A percentile compares a stretch with the other conserved stretches of the same genome.
These are phyloP conservation scores for Staphylotrichum tortipilum DNA, from an alignment of 495 filamentous ascomycete genomes.

Conservation along the genomic window DNA sequence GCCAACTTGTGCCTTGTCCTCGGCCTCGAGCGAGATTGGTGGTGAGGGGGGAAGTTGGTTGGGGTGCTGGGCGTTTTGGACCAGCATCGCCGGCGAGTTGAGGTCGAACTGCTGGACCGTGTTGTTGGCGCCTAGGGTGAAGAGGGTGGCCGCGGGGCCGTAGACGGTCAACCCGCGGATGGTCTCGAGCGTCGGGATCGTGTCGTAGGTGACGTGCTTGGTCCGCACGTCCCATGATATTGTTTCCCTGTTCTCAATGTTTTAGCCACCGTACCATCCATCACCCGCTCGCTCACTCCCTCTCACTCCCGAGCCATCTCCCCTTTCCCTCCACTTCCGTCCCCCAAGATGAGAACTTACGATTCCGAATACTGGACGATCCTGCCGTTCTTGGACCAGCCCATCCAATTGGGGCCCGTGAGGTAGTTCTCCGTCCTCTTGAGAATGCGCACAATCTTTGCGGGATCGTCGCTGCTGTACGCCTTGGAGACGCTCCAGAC, in stretches of 20 bases:
- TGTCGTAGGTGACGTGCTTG: constrained; percentile 83
- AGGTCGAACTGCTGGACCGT: constrained; percentile 92
- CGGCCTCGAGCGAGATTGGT: constrained; percentile 66
- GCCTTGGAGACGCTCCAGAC: constrained; percentile 96
- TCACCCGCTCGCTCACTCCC: no score
- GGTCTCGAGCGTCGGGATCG: constrained; percentile 74
- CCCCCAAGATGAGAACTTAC: constrained; percentile 55
- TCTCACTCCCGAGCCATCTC: no score
- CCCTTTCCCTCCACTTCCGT: no score
- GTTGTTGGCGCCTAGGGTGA: constrained; percentile 80
- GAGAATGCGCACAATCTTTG: constrained; percentile 78
- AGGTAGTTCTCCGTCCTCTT: constrained; percentile 68
- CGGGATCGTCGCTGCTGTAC: constrained; percentile 60
- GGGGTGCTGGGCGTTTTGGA: constrained; percentile 74
- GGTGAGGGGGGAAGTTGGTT: constrained; percentile 65
- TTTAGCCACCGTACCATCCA: no score
- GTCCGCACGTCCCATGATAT: constrained; percentile 94
- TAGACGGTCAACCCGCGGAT: constrained; percentile 78
- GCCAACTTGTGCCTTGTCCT: constrained; percentile 33
- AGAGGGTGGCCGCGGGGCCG: constrained; percentile 82
- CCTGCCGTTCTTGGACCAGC: constrained; percentile 95
- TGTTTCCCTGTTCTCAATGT: constrained; percentile 78
- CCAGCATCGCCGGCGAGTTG: constrained; percentile 65
- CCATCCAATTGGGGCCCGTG: constrained; percentile 86
- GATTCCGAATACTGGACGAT: constrained; percentile 89